Base-by-base conservation (phyloP, 305 asterid species). In the Rubia peregrina region DNA sequence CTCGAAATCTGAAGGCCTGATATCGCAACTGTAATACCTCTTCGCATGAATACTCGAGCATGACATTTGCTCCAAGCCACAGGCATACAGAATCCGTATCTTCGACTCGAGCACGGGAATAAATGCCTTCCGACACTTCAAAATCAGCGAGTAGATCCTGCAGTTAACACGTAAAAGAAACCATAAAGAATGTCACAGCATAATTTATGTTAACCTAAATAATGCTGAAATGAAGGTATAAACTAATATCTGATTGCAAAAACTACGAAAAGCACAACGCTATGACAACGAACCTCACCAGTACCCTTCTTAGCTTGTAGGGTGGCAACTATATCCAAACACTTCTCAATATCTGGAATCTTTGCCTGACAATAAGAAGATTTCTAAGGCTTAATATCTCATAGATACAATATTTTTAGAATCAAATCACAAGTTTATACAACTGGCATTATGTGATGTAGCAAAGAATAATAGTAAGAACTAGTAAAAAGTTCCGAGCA, bases 111-210 rank as follows among this genome's bases (percentile, higher is more conserved):
- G 98, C 96, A 71, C 88, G 85, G 60, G 96, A 94, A 79, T 88
- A 91, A 68, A 91, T 91, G 80, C 98, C 98, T 81, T 89, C 98
- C 42, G 98, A 94, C 55, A 94, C 91, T 89, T 94, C 98, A 79
- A 87, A 91, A 81, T 94, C 98, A 64, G 95, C 92, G 68, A 88
- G 71, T 59, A 88, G 80, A 64, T 91, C 88, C 98, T 89, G 88
- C 76, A 79, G 53, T 55, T 48, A 70, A 60, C 60, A 67, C 68
- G 49, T n/a, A 77, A 46, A 75, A 44, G 67, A 40, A 16, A 67
- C 61, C 26, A 56, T 16, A 12, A 16, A 16, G 7, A 49, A 21
- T 49, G 56, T n/a, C 8, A 0, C 56, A 0, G 1, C 12, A 49
- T 49, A 17, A 33, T 68, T 51, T 51, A 17, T 17, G 38, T 53